Evolutionary conservation across 805 yeast genomes (phyloP), one percentile per base, ranked within the genome.

Genomic region (Monosporozyma siamensis): DNA sequence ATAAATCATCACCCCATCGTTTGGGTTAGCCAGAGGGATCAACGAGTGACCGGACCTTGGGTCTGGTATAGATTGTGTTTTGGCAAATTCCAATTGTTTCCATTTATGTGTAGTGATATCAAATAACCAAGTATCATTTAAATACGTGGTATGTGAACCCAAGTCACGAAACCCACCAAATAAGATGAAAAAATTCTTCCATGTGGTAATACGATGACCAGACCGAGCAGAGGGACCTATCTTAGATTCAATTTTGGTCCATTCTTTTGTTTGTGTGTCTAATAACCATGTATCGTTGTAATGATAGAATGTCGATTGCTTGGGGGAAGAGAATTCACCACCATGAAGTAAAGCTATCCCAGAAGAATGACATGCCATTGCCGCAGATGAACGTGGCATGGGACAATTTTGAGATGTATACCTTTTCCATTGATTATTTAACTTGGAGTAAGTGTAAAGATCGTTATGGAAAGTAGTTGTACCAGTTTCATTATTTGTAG

Each of bases 301-400:
- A 63, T 90, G 98, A 61, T 92, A 92, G 63, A 90, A 90, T 0
- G 96, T 87, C 40, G 86, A 78, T 61, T 90, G 98, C 54, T 90
- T 90, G 3, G 97, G 97, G 12, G 95, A 84, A 1, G 96, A 85
- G 54, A 92, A 90, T 64, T 90, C 98, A 54, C 98, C 98, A 39
- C 97, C 98, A 65, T 87, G 92, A 69, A 90, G 64, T 46, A 90
- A 61, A 22, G 86, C 74, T 2, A 89, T 68, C 9, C 97, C 97
- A 2, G 88, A 77, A 1, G 96, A 95, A 63, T 90, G 97, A 0
- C 85, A 81, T 48, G 89, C 80, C 86, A 89, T 84, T 1, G 95
- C 84, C 52, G 94, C 96, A 0, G 96, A 87, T 0, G 95, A 84
- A 48, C 98, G 69, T 1, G 96, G 95, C 58, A 89, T 74, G 12